Base-by-base conservation (phyloP, 352 stramenopile species). In the Phytopythium ostracodes region DNA sequence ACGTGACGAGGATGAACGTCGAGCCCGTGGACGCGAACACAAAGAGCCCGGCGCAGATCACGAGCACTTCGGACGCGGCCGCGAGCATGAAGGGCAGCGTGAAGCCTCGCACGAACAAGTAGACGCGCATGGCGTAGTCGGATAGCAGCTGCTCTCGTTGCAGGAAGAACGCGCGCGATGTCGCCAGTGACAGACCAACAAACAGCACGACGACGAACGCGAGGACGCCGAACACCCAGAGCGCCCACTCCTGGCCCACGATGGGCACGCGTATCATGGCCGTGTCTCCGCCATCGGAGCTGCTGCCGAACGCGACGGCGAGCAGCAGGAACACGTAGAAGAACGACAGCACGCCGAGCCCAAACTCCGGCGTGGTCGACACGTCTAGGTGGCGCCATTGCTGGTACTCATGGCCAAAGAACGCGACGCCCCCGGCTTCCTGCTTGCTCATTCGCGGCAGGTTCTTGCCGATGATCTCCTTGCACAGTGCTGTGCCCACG, bases 191-290 rank as follows among this genome's bases (percentile, higher is more conserved):
- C 25, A 96, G 67, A 1, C 80, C 86, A 2, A 80, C 75, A 60
- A 94, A 92, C 18, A 94, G 68, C 17, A 94, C 87, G 18, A 94
- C 72, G 42, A 94, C 81, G 59, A 94, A 93, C 10, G 84, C 80
- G 1, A 94, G 64, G 7, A 94, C 82, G 15, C 85, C 87, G 64
- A 96, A 94, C n/a, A 96, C 76, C 85, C 85, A 96, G 2, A 94
- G 63, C 2, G 85, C 81, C 84, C 84, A 94, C 42, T 84, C 49
- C 43, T 94, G 83, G 1, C 79, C 84, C 5, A 84, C 43, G 0
- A 96, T 61, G 0, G 78, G 72, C 0, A 94, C 70, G 2, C 59
- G 71, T 18, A 91, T 77, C 10, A 66, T 73, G 3, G 17, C 25
- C 27, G 79, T 62, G 52, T 88, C 78, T 6, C 24, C 38, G 22